A percentile compares a stretch with the other conserved stretches of the same genome.
These are phyloP conservation scores for bread wheat (Triticum aestivum) DNA, from an alignment of 176 grass and related monocot genomes.

Conservation along the genomic window DNA sequence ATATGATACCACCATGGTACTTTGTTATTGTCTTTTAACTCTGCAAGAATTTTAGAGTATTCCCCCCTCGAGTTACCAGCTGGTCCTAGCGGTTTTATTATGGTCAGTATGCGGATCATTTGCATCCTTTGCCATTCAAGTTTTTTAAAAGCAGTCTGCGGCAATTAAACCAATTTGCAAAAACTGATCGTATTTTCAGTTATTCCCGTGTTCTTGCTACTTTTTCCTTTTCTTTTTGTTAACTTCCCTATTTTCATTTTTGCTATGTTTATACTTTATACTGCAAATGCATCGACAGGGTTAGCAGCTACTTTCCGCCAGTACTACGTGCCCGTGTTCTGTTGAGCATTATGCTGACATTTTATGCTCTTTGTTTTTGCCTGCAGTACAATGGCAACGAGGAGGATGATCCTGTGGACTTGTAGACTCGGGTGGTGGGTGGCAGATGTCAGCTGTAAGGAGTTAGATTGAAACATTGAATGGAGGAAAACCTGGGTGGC, in stretches of 20 bases:
- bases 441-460: constrained; percentile 26
- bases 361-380: background rate
- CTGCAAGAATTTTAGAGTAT: constrained; percentile 1
- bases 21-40: background rate
- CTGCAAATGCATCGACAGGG: background rate
- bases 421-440: constrained; percentile 12
- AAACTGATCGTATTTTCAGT: background rate
- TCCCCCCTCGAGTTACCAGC: background rate
- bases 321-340: background rate
- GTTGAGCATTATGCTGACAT: background rate
- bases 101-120: background rate
- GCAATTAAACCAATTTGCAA: background rate
- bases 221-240: background rate
- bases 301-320: background rate
- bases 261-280: background rate
- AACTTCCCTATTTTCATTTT: background rate
- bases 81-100: background rate
- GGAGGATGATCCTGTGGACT: constrained; percentile 52
- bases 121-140: background rate
- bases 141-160: background rate
- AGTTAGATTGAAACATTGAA: constrained; percentile 23
- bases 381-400: constrained; percentile 60
- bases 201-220: background rate
- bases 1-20: background rate
- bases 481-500: background rate